phyloP scores from a whole-genome alignment of 257 asterid genomes.

The Echites panduratus region DNA sequence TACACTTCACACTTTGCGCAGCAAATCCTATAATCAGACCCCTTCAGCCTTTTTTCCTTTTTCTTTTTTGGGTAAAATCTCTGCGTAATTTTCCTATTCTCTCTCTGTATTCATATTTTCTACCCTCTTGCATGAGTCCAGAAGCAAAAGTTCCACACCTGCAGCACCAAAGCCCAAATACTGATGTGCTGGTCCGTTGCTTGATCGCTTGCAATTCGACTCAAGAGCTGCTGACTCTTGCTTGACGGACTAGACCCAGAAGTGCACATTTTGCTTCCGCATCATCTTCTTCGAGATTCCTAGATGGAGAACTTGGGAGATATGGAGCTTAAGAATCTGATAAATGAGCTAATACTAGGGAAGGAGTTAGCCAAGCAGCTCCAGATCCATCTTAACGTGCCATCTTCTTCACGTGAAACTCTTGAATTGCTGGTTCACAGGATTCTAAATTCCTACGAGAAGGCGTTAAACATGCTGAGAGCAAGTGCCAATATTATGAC shows the following conservation, averaged over 20 bases:
- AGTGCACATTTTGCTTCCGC: neutral
- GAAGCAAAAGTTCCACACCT: neutral
- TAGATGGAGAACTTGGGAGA: slow-evolving; percentile 42
- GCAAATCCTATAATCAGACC: neutral
- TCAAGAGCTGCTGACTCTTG: neutral
- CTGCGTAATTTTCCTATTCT: neutral
- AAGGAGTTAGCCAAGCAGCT: slow-evolving; percentile 61
- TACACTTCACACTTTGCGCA: neutral
- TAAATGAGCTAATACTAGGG: slow-evolving; percentile 51
- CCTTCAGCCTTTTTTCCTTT: neutral
- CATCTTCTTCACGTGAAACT: slow-evolving; percentile 33
- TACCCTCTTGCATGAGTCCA: slow-evolving; percentile 2
- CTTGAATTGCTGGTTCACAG: slow-evolving; percentile 45
- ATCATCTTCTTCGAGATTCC: neutral
- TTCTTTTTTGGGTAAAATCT: no score
- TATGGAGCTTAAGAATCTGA: slow-evolving; percentile 28
- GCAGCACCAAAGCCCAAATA: neutral
- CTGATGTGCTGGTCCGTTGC: neutral
- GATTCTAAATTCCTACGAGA: slow-evolving; percentile 48
- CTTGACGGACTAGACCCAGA: neutral
- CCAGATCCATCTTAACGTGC: slow-evolving; percentile 38
- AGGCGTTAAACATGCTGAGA: slow-evolving; percentile 41
- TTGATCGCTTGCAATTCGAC: neutral
- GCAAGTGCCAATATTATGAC: neutral
- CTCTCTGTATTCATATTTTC: neutral